Base-by-base conservation (phyloP, 495 filamentous ascomycete species). In the Echria macrotheca region DNA sequence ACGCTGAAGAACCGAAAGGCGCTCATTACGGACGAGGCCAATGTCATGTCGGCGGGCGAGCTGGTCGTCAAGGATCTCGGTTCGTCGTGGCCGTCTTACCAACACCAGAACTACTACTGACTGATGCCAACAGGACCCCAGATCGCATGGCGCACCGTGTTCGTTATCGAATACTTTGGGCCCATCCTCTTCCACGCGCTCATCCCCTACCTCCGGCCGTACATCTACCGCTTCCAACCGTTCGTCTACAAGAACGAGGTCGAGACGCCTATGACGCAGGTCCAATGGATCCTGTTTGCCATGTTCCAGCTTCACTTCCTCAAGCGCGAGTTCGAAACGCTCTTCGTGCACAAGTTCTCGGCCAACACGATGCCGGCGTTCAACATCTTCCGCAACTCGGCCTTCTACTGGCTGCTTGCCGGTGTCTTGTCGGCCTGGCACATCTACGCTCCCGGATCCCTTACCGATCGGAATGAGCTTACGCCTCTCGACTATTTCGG, bases 311-410 rank as follows among this genome's bases (percentile, higher is more conserved):
- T 85, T 23, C 91, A 98, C 73, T 98, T 96, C 76, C 55, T 89
- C 56, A 98, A 98, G 75, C 89, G 93, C 58, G 94, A 97, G 70
- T 80, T 85, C 48, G 93, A 98, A 71, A 96, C 91, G 12, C 53
- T 96, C 47, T 95, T 90, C 68, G 80, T 98, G 48, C 93, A 98
- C 75, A 87, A 87, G 64, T 98, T 98, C 80, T 91, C 87, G 61
- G 78, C 82, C 39, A 87, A 87, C 55, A 97, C 89, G 33, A 96
- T 95, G 91, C 90, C 91, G 26, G 80, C 79, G 47, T 68, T 66
- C 61, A 93, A 91, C 70, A 86, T 93, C 63, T 83, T 91, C 79
- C 91, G 91, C 64, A 96, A 96, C 73, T 86, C 80, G 46, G 80
- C 77, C 31, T 91, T 94, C 69, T 95, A 95, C 79, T 96, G 91